Evolutionary conservation across 2,329 filamentous ascomycete species (phyloP).

Genomic region (Aureobasidium lini): DNA sequence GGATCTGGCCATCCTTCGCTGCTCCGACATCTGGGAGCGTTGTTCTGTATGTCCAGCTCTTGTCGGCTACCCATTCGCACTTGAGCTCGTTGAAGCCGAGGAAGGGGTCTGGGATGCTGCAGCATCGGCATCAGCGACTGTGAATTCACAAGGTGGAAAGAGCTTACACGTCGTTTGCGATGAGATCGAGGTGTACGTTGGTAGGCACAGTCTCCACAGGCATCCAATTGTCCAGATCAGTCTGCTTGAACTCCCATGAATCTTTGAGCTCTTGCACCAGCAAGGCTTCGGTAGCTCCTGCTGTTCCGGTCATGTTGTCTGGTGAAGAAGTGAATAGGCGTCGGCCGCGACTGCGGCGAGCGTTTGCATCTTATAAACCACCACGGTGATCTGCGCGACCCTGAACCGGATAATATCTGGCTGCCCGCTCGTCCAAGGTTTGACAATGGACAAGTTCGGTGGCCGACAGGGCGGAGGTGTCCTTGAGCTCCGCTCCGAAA

Average conservation of each 20-base stretch:
- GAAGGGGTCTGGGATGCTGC: slow-evolving; percentile 43
- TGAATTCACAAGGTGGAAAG: neutral
- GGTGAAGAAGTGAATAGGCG: neutral
- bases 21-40: slow-evolving; percentile 29
- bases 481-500: neutral
- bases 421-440: neutral
- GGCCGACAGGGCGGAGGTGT: neutral
- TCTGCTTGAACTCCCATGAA: slow-evolving; percentile 41
- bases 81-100: slow-evolving; percentile 44
- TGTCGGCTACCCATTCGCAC: slow-evolving; percentile 43
- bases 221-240: slow-evolving; percentile 36
- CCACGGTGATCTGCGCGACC: neutral
- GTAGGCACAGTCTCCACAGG: slow-evolving; percentile 39
- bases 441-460: neutral
- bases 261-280: slow-evolving; percentile 22
- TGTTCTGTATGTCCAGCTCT: slow-evolving; percentile 40
- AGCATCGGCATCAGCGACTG: neutral
- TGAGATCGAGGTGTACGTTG: slow-evolving; percentile 41
- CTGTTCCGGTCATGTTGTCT: neutral
- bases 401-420: neutral
- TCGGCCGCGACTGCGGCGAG: neutral
- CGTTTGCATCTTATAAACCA: slow-evolving; percentile 4
- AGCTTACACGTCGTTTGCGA: slow-evolving; percentile 38
- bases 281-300: neutral
- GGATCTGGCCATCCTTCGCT: slow-evolving; percentile 25